phyloP scores from a whole-genome alignment of 1,284 basidiomycete species.

The Trichosporon sp. region DNA sequence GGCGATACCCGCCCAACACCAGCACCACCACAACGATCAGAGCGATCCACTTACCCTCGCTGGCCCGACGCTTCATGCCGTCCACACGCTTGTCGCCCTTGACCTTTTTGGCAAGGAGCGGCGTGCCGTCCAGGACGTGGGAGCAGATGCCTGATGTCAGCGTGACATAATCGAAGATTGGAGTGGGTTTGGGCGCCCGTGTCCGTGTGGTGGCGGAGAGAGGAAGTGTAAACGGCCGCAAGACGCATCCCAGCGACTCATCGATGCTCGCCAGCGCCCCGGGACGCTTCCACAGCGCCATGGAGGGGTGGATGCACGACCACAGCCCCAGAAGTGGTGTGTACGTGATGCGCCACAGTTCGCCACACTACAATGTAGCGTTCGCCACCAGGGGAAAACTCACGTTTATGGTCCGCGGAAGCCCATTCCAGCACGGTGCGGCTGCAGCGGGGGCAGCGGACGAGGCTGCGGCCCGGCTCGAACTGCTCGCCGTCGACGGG shows the following conservation, averaged over 20 bases:
- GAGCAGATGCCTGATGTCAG: conserved; percentile 64
- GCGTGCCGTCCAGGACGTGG: conserved; percentile 61
- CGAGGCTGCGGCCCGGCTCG: conserved; percentile 67
- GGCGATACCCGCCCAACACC: not conserved
- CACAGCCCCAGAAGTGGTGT: not conserved
- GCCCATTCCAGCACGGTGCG: conserved; percentile 75
- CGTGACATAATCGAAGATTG: not conserved
- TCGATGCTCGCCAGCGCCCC: not conserved
- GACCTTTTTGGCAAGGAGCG: conserved; percentile 58
- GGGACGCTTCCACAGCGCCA: not conserved
- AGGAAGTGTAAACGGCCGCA: too few species aligned
- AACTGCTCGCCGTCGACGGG: conserved; percentile 61
- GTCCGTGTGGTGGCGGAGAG: not conserved
- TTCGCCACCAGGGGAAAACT: conserved; percentile 39
- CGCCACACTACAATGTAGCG: conserved; percentile 1
- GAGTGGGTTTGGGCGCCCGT: not conserved
- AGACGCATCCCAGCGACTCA: too few species aligned
- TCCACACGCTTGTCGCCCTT: conserved; percentile 63
- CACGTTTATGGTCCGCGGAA: conserved; percentile 74
- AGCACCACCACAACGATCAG: not conserved
- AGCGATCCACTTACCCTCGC: conserved; percentile 44
- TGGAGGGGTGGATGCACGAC: conserved; percentile 3
- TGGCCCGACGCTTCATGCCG: conserved; percentile 42
- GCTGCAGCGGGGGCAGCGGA: conserved; percentile 74
- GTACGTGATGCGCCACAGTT: conserved; percentile 6